Conservation (phyloP, 1,284 basidiomycete genomes). For the Rhodotorula sp. region DNA sequence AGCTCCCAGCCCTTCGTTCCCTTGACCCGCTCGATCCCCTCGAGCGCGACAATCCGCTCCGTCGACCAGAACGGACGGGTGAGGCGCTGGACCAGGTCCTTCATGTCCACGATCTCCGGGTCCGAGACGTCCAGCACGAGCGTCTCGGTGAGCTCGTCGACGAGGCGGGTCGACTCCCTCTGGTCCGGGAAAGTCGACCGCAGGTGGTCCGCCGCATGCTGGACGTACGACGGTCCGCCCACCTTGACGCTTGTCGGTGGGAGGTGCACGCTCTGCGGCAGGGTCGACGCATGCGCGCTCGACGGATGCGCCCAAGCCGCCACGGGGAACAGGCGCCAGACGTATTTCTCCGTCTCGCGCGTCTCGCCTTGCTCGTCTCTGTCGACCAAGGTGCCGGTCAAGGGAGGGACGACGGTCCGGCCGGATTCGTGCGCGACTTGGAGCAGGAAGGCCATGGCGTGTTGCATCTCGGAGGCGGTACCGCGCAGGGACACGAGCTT, state of each 20-base stretch:
- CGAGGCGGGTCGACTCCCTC: neutral
- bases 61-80: conserved; percentile 23
- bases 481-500: conserved; percentile 10
- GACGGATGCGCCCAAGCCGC: conserved; percentile 16
- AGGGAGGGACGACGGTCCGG: conserved; percentile 19
- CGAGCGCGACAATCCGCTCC: conserved; percentile 19
- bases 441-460: conserved; percentile 24
- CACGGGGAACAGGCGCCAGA: conserved; percentile 28
- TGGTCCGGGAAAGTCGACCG: neutral
- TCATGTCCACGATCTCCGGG: neutral
- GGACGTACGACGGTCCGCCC: conserved; percentile 16
- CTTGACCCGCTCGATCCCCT: conserved; percentile 6
- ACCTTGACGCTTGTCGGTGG: conserved; percentile 4
- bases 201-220: conserved; percentile 12
- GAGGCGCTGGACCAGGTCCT: conserved; percentile 3
- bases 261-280: neutral
- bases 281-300: neutral
- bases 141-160: conserved; percentile 9
- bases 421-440: conserved; percentile 19
- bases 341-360: conserved; percentile 6
- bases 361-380: neutral
- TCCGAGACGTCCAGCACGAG: conserved; percentile 21
- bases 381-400: conserved; percentile 3
- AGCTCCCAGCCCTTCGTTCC: conserved; percentile 12
- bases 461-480: conserved; percentile 1